Conservation (phyloP, 306 rosid species). For the Acmispon strigosus region DNA sequence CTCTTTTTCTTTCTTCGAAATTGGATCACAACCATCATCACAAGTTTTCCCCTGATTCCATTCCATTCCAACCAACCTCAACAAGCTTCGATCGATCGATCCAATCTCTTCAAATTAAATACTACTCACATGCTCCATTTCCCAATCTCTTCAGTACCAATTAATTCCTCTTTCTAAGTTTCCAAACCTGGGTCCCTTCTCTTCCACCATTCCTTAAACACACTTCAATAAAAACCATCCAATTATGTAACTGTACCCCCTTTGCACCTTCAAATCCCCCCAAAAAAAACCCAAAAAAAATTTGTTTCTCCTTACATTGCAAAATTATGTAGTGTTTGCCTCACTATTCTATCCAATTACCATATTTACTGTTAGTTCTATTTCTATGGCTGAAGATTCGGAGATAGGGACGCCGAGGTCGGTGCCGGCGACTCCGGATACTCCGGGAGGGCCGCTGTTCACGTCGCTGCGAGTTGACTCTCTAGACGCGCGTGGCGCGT, state of each 20-base stretch:
- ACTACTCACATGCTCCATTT: neutral
- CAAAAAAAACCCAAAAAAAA: conserved; percentile 11
- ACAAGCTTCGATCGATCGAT: neutral
- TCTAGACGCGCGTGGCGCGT: conserved; percentile 49
- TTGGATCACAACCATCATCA: conserved; percentile 10
- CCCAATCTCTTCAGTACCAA: no score
- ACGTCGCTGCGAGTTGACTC: conserved; percentile 67
- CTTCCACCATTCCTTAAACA: conserved; percentile 40
- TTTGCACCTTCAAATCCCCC: neutral
- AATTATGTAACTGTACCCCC: conserved; percentile 53
- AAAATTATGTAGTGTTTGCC: conserved; percentile 35
- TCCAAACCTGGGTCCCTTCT: conserved; percentile 46
- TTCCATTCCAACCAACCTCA: conserved; percentile 7
- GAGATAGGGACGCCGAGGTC: conserved; percentile 62
- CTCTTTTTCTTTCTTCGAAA: neutral
- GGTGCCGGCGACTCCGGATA: conserved; percentile 71
- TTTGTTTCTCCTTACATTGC: neutral
- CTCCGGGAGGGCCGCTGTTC: conserved; percentile 59
- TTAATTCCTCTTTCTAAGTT: neutral
- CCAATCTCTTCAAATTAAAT: neutral
- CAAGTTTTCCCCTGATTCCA: conserved; percentile 33
- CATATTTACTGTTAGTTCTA: no score
- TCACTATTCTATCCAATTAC: neutral
- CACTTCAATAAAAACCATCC: conserved; percentile 47
- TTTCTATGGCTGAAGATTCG: conserved; percentile 18